Percentiles rank a stretch among this genome's conserved stretches.
Evolutionary conservation across 495 filamentous ascomycete species (phyloP).

Genomic region (Pyrenula massariospora): DNA sequence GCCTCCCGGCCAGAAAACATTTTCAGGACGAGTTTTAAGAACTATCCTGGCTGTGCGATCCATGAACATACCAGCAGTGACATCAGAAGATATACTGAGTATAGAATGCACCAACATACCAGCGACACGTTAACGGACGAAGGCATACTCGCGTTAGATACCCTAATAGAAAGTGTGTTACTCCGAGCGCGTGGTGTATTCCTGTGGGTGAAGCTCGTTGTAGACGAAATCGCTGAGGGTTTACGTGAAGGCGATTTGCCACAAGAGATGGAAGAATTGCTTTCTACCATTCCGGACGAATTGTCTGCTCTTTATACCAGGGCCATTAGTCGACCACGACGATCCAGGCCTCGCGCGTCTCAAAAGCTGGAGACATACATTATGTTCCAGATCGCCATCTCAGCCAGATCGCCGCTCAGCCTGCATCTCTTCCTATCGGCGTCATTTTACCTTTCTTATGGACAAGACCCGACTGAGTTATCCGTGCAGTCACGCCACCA

Average conservation of each 20-base stretch:
- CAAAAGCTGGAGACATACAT: constrained; percentile 7
- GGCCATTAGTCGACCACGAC: constrained; percentile 1
- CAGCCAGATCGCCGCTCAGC: constrained; percentile 1
- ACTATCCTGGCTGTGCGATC: constrained; percentile 9
- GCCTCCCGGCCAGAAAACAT: constrained; percentile 12
- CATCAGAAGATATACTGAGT: constrained; percentile 8
- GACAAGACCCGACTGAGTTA: too few species aligned
- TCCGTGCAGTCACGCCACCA: too few species aligned
- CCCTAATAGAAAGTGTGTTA: too few species aligned
- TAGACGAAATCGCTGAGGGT: too few species aligned
- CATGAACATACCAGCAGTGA: constrained; percentile 10
- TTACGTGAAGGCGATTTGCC: too few species aligned
- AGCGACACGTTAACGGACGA: not conserved
- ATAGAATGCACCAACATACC: constrained; percentile 1
- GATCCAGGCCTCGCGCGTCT: not conserved
- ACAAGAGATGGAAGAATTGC: too few species aligned
- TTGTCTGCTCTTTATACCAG: too few species aligned
- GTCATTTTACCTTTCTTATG: not conserved
- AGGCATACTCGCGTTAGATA: not conserved
- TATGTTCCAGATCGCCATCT: constrained; percentile 7
- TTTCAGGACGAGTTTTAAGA: constrained; percentile 6
- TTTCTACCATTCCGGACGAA: too few species aligned
- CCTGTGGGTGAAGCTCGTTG: too few species aligned
- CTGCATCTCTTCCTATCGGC: not conserved
- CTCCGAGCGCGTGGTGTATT: too few species aligned